phyloP scores from a whole-genome alignment of 495 filamentous ascomycete species.

The Parathielavia appendiculata region DNA sequence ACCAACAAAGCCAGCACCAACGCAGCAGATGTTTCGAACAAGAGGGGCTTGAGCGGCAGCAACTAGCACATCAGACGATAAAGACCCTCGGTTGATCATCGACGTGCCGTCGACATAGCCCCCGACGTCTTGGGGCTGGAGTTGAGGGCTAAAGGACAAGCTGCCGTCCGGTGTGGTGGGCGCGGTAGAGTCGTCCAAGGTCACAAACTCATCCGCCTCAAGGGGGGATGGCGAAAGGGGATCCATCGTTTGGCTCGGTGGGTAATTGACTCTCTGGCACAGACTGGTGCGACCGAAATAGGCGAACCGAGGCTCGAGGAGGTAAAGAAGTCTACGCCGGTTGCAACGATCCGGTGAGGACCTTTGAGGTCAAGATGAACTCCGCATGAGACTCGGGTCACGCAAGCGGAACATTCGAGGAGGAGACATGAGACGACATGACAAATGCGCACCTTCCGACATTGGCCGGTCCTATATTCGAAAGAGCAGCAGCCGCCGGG shows the following conservation, averaged over 20 bases:
- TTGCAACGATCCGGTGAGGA: too few species aligned
- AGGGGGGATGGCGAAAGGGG: neutral
- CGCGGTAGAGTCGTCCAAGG: constrained; percentile 1
- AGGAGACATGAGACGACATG: too few species aligned
- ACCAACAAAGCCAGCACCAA: constrained; percentile 6
- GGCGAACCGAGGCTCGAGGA: neutral
- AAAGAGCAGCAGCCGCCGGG: neutral
- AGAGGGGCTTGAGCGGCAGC: neutral
- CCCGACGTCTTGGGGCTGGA: neutral
- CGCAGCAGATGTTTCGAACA: constrained; percentile 1
- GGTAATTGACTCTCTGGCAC: too few species aligned
- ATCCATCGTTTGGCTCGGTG: neutral
- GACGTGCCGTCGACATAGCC: neutral
- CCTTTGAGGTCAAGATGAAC: too few species aligned
- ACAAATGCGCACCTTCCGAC: neutral
- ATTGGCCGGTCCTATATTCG: neutral
- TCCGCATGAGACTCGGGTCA: too few species aligned
- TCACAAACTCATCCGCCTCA: neutral
- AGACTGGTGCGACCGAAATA: neutral
- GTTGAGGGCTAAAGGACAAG: neutral
- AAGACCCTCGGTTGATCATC: too few species aligned
- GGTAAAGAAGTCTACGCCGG: too few species aligned
- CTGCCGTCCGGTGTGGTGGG: constrained; percentile 4
- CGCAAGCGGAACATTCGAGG: too few species aligned
- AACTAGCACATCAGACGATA: neutral